Conservation (phyloP, 73 alveolate species). For the Blepharisma japonicum region DNA sequence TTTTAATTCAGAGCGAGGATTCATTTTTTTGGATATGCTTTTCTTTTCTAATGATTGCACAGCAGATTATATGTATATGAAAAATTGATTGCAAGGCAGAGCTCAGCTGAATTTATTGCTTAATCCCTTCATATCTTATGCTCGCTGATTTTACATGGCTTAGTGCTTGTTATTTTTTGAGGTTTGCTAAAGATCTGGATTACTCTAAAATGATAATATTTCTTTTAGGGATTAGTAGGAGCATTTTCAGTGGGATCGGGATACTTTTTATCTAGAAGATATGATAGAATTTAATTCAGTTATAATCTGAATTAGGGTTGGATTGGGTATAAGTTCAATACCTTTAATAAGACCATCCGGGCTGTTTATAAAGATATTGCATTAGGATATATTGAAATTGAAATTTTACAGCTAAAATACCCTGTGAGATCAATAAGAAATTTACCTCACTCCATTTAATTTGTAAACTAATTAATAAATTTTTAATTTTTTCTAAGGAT, state of each 20-base stretch:
- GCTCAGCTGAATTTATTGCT: background rate
- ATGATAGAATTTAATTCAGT: background rate
- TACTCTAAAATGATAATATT: background rate
- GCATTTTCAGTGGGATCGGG: background rate
- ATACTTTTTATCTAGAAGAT: background rate
- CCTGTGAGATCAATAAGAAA: background rate
- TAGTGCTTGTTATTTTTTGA: background rate
- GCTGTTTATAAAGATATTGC: constrained; percentile 8
- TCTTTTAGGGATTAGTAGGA: background rate
- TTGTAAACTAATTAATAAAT: too few species aligned
- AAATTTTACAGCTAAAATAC: background rate
- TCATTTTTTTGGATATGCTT: background rate
- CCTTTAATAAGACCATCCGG: background rate
- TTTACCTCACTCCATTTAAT: constrained; percentile 19
- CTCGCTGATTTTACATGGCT: background rate
- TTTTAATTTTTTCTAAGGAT: too few species aligned
- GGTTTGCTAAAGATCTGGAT: background rate
- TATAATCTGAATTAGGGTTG: background rate
- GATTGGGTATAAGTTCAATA: background rate
- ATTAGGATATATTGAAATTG: constrained; percentile 10
- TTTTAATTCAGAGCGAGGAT: background rate
- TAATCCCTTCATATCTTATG: background rate
- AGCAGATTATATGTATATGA: background rate
- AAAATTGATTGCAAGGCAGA: background rate
- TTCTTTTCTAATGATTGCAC: background rate